phyloP scores from a whole-genome alignment of 495 filamentous ascomycete species.

The Neurospora sp. region DNA sequence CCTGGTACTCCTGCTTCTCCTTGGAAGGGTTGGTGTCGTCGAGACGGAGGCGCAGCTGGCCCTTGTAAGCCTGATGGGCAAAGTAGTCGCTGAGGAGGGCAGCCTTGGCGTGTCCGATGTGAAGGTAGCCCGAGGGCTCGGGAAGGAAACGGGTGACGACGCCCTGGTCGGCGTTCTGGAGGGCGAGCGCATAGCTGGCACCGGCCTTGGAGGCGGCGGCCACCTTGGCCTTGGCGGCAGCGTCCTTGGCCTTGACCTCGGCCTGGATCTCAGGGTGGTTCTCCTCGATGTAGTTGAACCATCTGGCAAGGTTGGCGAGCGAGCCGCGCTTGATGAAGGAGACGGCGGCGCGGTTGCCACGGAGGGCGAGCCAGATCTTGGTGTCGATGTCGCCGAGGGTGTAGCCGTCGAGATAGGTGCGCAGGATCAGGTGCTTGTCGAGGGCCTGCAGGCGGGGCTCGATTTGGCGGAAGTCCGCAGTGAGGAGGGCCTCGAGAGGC shows the following conservation, averaged over 20 bases:
- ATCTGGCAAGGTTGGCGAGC: constrained; percentile 70
- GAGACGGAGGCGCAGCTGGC: constrained; percentile 72
- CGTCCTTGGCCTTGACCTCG: constrained; percentile 47
- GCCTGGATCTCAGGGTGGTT: constrained; percentile 57
- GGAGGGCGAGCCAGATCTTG: constrained; percentile 74
- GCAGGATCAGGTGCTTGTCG: constrained; percentile 76
- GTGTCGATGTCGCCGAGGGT: constrained; percentile 66
- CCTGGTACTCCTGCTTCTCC: constrained; percentile 86
- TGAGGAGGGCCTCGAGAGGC: constrained; percentile 38
- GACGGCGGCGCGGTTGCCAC: constrained; percentile 74
- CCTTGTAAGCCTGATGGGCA: constrained; percentile 78
- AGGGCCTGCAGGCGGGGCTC: constrained; percentile 67
- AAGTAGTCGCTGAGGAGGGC: constrained; percentile 91
- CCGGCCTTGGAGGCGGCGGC: constrained; percentile 69
- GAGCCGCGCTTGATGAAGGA: constrained; percentile 69
- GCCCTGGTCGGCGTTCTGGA: constrained; percentile 80
- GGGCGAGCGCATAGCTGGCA: constrained; percentile 80
- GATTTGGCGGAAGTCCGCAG: constrained; percentile 67
- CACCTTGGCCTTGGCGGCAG: constrained; percentile 59
- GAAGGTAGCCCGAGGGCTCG: constrained; percentile 91
- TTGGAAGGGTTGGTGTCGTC: constrained; percentile 93
- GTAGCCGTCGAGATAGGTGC: constrained; percentile 81
- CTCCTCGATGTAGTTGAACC: constrained; percentile 83
- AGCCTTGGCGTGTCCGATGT: constrained; percentile 91
- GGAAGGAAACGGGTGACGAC: constrained; percentile 92